A percentile compares a stretch with the other conserved stretches of the same genome.
These are phyloP conservation scores for Acacia concinna DNA, from an alignment of 331 rosid species.

Conservation along the genomic window DNA sequence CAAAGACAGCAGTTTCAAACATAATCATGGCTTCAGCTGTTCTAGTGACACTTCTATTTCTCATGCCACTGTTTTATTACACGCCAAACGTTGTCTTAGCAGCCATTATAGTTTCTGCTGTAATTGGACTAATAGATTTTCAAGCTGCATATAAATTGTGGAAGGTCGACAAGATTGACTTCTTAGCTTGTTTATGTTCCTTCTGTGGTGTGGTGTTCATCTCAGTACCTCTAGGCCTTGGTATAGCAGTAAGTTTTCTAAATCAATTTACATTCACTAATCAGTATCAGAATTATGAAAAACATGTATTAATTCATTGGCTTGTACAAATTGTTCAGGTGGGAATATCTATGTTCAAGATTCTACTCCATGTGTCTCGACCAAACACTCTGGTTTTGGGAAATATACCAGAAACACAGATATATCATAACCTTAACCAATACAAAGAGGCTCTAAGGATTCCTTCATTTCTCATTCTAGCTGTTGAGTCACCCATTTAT, in stretches of 20 bases:
- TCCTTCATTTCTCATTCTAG: slow-evolving; percentile 81
- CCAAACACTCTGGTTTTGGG: slow-evolving; percentile 83
- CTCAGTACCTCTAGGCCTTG: slow-evolving; percentile 87
- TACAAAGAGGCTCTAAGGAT: slow-evolving; percentile 74
- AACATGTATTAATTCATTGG: slow-evolving; percentile 4
- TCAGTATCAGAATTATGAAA: neutral
- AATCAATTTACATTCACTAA: neutral
- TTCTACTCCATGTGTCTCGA: slow-evolving; percentile 83
- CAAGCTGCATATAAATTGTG: slow-evolving; percentile 68
- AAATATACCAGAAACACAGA: slow-evolving; percentile 79
- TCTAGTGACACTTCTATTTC: slow-evolving; percentile 80
- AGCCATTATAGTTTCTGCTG: slow-evolving; percentile 88
- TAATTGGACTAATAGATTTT: slow-evolving; percentile 76
- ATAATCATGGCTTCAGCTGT: slow-evolving; percentile 85
- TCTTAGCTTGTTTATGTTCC: slow-evolving; percentile 80
- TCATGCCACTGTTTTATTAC: slow-evolving; percentile 86
- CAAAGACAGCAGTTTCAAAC: slow-evolving; percentile 80
- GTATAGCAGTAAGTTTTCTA: slow-evolving; percentile 69
- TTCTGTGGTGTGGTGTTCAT: slow-evolving; percentile 87
- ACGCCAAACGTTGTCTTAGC: slow-evolving; percentile 90
- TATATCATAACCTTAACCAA: slow-evolving; percentile 66
- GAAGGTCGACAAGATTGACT: slow-evolving; percentile 96
- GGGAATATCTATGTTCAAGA: slow-evolving; percentile 81
- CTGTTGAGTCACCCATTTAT: slow-evolving; percentile 84
- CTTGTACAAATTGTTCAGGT: slow-evolving; percentile 50